phyloP scores from a whole-genome alignment of 805 yeast species.

The Ogataea paraovalis region DNA sequence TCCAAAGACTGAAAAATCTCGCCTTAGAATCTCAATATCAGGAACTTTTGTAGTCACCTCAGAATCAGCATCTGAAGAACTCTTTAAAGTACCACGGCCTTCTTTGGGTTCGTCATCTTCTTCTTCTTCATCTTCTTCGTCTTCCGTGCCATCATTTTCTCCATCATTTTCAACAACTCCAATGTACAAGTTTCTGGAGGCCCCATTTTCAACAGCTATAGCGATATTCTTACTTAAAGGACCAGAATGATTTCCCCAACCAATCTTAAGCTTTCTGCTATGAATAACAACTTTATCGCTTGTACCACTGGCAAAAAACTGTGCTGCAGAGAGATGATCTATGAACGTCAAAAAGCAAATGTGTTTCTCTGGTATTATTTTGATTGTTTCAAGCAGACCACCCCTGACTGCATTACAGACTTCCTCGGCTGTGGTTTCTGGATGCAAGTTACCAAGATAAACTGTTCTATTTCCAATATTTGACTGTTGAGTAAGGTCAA shows the following conservation, averaged over 20 bases:
- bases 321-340: slow-evolving; percentile 60
- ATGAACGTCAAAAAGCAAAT: slow-evolving; percentile 70
- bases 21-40: slow-evolving; percentile 37
- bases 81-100: no score
- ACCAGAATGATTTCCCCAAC: slow-evolving; percentile 73
- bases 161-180: slow-evolving; percentile 46
- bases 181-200: slow-evolving; percentile 72
- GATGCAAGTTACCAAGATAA: slow-evolving; percentile 63
- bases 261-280: slow-evolving; percentile 57
- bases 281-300: slow-evolving; percentile 58
- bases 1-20: slow-evolving; percentile 63
- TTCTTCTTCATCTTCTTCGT: slow-evolving; percentile 19
- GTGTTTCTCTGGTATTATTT: slow-evolving; percentile 43
- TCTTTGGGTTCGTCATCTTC: slow-evolving; percentile 21
- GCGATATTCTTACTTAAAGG: slow-evolving; percentile 52
- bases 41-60: not conserved
- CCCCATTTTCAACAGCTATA: slow-evolving; percentile 63
- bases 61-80: not conserved
- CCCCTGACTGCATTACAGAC: slow-evolving; percentile 75
- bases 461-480: slow-evolving; percentile 58
- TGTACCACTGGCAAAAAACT: slow-evolving; percentile 49
- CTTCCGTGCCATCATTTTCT: slow-evolving; percentile 29
- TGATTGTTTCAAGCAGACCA: slow-evolving; percentile 64
- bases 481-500: slow-evolving; percentile 2
- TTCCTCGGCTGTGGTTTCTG: slow-evolving; percentile 63